Base-by-base conservation (phyloP, 305 asterid species). In the Plantago rigida region DNA sequence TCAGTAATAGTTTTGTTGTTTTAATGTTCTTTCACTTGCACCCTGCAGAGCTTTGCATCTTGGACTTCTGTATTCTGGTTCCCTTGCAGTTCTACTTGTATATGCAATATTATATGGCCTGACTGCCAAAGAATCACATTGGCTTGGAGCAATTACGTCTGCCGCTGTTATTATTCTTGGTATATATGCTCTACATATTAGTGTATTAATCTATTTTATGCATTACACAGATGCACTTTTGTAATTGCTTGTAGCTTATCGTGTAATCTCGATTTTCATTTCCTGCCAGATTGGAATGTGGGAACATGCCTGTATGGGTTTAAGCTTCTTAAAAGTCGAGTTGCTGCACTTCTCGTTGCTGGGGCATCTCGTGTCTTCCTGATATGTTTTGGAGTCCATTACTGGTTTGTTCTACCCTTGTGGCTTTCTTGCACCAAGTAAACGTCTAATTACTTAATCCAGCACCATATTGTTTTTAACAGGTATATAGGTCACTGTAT, bases 281-380 rank as follows among this genome's bases (percentile, higher is more conserved):
- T 64, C 67, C 47, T 77, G 53, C 67, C 77, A 92, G 99, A 92
- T 80, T 92, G 99, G 99, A 92, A 92, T 73, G 84, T 89, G 76
- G 99, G 99, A 48, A 90, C 97, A 56, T 93, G 97, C 78, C 82
- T 93, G 47, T 93, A 93, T 65, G 99, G 99, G n/a, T 93, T 89
- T 79, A 81, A 78, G 84, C 97, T 93, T 74, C 95, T 93, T 60
- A 82, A 78, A 76, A 93, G 91, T 71, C 96, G 95, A 7, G 90
- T 93, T 62, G 79, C 79, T 64, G 99, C 94, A 65, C 97, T 93
- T 70, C 77, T 87, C 68, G 83, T 93, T 75, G 97, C 95, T 59
- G 99, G 99, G 73, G 50, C 74, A 56, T 85, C 90, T 73, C 96
- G 99, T 62, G 85, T 93, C 70, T 87, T 93, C 86, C 77, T 93